phyloP scores from a whole-genome alignment of 495 filamentous ascomycete species.

The Penicillium parvum region DNA sequence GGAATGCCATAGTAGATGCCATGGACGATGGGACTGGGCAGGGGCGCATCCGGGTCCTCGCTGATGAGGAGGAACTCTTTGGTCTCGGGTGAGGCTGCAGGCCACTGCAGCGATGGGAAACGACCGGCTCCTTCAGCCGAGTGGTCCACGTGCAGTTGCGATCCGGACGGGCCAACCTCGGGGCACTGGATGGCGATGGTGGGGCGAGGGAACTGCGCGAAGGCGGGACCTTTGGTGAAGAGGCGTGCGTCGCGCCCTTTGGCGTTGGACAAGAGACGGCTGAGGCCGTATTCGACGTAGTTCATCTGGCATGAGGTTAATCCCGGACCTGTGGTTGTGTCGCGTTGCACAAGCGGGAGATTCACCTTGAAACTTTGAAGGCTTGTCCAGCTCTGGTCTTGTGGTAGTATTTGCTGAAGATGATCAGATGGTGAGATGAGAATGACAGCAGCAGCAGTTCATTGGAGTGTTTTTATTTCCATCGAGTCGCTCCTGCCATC shows the following conservation, averaged over 20 bases:
- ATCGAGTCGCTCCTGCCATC: neutral
- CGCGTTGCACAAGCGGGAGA: slow-evolving; percentile 1
- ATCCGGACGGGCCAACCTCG: slow-evolving; percentile 40
- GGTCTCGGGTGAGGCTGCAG: slow-evolving; percentile 26
- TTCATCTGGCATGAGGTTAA: slow-evolving; percentile 8
- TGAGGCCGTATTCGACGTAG: slow-evolving; percentile 35
- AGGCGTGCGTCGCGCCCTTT: slow-evolving; percentile 43
- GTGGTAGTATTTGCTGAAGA: too few relatives aligned
- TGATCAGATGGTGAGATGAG: neutral
- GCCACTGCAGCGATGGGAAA: slow-evolving; percentile 45
- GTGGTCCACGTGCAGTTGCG: slow-evolving; percentile 36
- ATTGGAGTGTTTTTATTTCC: neutral
- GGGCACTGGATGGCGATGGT: slow-evolving; percentile 43
- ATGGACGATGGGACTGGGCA: slow-evolving; percentile 43
- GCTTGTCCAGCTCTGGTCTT: too few relatives aligned
- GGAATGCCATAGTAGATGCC: slow-evolving; percentile 45
- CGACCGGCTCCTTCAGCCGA: slow-evolving; percentile 36
- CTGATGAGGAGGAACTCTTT: slow-evolving; percentile 46
- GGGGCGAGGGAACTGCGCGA: slow-evolving; percentile 33
- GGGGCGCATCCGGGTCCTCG: slow-evolving; percentile 49
- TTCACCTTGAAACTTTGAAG: neutral
- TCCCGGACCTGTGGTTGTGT: too few relatives aligned
- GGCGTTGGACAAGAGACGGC: slow-evolving; percentile 28
- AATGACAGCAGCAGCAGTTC: neutral
- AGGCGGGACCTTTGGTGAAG: slow-evolving; percentile 43